Evolutionary conservation across 129 eudicot genomes (phyloP), one percentile per base, ranked within the genome.

Genomic region (Artemisia tridentata): DNA sequence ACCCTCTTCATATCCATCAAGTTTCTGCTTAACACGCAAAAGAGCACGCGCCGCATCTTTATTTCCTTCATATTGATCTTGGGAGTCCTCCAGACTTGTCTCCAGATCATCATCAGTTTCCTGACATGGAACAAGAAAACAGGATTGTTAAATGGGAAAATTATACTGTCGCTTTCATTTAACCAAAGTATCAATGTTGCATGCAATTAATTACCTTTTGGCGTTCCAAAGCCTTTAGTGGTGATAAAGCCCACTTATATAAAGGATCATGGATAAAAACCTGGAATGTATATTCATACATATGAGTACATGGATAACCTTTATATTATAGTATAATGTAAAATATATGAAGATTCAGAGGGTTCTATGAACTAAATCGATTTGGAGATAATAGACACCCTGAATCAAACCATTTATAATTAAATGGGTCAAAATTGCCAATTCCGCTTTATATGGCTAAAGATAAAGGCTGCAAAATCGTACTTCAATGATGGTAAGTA

Each of bases 1-100:
- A 50, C 99, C 99, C 53, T 90, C 96, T 82, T 93, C 99, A 79
- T 93, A 93, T 77, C 99, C 99, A 84, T 93, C 99, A 57, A 90
- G 85, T 85, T 93, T 93, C 72, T 93, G 99, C 58, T 90, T 93
- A 63, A 93, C 97, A 79, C 99, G 99, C 81, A 93, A 70, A 78
- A 93, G 87, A 68, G 99, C 97, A 69, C 99, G 90, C 11, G 96
- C 80, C 15, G 99, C 99, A 85, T 93, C 99, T 82, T 93, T 93
- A 71, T 93, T 93, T 62, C 97, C 99, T 81, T 87, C 99, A 79
- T 93, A 84, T 56, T 71, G 86, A 68, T 80, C 87, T 78, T 87
- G 82, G 0, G 99, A 85, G 57, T 86, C 97, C 75, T 93, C 99
- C 85, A 86, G 80, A 70, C 86, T 82, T 72, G 96, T 63, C 21